phyloP scores from a whole-genome alignment of 371 early-diverging fungal species.

The Umbelopsis sp. region DNA sequence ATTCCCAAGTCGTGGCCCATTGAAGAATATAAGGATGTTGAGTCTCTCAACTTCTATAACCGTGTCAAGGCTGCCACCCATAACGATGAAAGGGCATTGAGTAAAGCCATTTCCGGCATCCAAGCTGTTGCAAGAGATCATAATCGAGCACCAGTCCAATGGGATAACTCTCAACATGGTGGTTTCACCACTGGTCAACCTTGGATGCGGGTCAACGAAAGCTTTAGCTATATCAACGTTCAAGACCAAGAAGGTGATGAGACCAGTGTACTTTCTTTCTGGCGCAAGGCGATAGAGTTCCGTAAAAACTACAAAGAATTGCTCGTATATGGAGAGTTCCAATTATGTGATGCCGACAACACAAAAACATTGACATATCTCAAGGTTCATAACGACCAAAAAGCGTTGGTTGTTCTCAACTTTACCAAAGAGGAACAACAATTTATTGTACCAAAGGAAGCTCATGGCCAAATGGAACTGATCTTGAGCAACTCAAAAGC shows the following conservation, averaged over 20 bases:
- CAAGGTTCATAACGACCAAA: not conserved
- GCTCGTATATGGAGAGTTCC: not conserved
- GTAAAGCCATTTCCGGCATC: not conserved
- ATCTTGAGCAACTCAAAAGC: not conserved
- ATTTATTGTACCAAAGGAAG: conserved; percentile 3
- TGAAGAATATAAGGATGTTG: not conserved
- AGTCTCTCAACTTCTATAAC: not conserved
- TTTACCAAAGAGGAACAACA: not conserved
- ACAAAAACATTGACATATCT: not conserved
- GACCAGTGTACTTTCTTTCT: not conserved
- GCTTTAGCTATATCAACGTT: not conserved
- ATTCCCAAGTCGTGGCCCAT: not conserved
- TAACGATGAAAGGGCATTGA: not conserved
- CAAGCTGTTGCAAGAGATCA: not conserved
- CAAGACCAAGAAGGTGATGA: not conserved
- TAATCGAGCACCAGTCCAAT: not conserved
- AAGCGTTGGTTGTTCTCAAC: not conserved
- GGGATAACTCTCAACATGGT: not conserved
- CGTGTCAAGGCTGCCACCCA: not conserved
- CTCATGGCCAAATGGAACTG: not conserved
- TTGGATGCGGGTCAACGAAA: conserved; percentile 10
- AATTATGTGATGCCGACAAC: not conserved
- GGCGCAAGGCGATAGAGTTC: not conserved
- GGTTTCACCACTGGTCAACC: not conserved
- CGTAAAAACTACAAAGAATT: conserved; percentile 4